Percentiles rank a stretch among this genome's conserved stretches.
Conservation (phyloP, 1,284 basidiomycete genomes). For the Ceratobasidium sp. region DNA sequence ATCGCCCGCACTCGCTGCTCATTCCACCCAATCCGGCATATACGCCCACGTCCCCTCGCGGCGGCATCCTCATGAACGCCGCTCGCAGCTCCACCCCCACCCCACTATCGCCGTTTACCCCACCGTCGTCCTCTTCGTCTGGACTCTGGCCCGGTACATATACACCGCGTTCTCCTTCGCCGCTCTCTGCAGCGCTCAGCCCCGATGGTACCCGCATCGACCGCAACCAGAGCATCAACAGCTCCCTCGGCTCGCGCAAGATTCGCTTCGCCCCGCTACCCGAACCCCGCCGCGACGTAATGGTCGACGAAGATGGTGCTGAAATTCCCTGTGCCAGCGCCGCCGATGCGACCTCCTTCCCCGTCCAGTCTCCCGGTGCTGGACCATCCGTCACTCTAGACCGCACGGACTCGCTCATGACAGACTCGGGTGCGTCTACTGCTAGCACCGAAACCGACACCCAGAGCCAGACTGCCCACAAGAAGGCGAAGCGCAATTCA, state of each 20-base stretch:
- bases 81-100: not conserved
- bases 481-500: slow-evolving; percentile 38
- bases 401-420: slow-evolving; percentile 49
- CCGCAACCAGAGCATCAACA: slow-evolving; percentile 9
- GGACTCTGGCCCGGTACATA: slow-evolving; percentile 16
- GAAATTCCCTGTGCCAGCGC: slow-evolving; percentile 15
- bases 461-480: slow-evolving; percentile 40
- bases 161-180: slow-evolving; percentile 29
- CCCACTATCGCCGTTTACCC: slow-evolving; percentile 30
- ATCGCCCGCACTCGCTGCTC: slow-evolving; percentile 40
- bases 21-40: slow-evolving; percentile 38
- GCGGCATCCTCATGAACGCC: slow-evolving; percentile 49
- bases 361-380: slow-evolving; percentile 25
- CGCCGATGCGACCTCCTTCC: slow-evolving; percentile 32
- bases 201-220: slow-evolving; percentile 17
- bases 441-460: slow-evolving; percentile 46
- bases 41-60: slow-evolving; percentile 40
- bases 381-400: slow-evolving; percentile 54
- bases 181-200: slow-evolving; percentile 6
- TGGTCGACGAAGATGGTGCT: slow-evolving; percentile 44
- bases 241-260: slow-evolving; percentile 59
- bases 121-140: slow-evolving; percentile 37
- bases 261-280: slow-evolving; percentile 86
- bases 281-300: slow-evolving; percentile 69
- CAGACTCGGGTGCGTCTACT: slow-evolving; percentile 47